These are phyloP conservation scores for Hypocreales sp. DNA, from an alignment of 2,329 filamentous ascomycete genomes.

Conservation along the genomic window DNA sequence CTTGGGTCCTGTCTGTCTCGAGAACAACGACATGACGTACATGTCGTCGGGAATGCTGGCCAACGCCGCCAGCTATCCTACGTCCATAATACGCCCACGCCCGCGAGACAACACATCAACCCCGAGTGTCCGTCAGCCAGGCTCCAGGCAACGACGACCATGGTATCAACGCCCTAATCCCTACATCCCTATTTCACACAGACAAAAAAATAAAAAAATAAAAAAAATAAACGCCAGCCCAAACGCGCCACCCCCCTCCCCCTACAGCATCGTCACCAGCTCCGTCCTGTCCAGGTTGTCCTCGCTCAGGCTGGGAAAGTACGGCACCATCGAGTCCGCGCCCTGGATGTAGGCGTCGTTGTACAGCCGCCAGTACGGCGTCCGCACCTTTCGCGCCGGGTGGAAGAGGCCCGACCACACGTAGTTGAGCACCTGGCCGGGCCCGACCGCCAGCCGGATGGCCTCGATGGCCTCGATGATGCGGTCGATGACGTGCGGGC, in stretches of 20 bases:
- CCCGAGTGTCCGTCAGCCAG: no score
- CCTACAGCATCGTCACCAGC: slow-evolving; percentile 65
- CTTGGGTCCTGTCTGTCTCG: no score
- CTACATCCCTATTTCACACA: no score
- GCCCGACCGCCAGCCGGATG: slow-evolving; percentile 82
- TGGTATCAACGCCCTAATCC: no score
- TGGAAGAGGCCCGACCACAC: slow-evolving; percentile 97
- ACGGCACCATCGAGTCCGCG: slow-evolving; percentile 90
- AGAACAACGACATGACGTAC: no score
- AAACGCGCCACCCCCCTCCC: background rate
- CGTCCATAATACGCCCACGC: no score
- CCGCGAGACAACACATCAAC: no score
- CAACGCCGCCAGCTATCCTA: no score
- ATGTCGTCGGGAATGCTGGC: no score
- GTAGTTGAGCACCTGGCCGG: slow-evolving; percentile 91
- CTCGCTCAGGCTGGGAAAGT: slow-evolving; percentile 78
- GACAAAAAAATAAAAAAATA: no score
- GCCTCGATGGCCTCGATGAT: slow-evolving; percentile 97
- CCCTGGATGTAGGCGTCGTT: slow-evolving; percentile 93
- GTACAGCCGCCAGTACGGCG: slow-evolving; percentile 91
- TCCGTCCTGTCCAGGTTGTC: slow-evolving; percentile 67
- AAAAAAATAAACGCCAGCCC: no score
- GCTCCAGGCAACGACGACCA: no score
- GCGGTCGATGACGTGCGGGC: slow-evolving; percentile 93
- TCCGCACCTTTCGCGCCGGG: slow-evolving; percentile 83